Base-by-base conservation (phyloP, 2,329 filamentous ascomycete species). In the Hansfordia pulvinata region DNA sequence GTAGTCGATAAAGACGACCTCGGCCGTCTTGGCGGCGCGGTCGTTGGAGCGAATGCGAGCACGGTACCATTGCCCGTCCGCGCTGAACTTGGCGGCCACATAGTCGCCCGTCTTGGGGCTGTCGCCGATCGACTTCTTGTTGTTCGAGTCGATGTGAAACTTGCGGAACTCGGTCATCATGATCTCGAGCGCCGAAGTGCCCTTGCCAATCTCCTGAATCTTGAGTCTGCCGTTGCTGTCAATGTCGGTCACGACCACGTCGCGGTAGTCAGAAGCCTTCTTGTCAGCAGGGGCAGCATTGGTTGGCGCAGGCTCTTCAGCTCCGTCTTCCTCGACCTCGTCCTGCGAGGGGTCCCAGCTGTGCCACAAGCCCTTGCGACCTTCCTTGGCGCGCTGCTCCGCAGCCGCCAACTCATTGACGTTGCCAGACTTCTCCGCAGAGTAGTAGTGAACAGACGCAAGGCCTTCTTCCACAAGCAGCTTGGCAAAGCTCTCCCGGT, bases 401-500 rank as follows among this genome's bases (percentile, higher is more conserved):
- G 90, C 90, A 8, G 78, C 78, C 44, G 88, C 76, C 7, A 96
- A 72, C 56, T 96, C 88, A 19, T 69, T 72, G 9, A 80, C 77
- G 46, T 94, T 90, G 36, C 86, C 88, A 10, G 83, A 80, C 62
- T 93, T 93, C 58, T 98, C 88, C 1, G 90, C 90, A 14, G 88
- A 94, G 59, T 93, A 96, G 30, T 78, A 75, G 50, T 96, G 88
- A 10, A 98, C 88, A 12, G 78, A 78, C 10, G 90, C 88, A 17
- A 94, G 66, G 34, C 90, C 90, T 55, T 98, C 90, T 53, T 96
- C 90, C 2, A 98, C 74, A 2, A 98, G 69, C 3, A 83, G 54
- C 62, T 93, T 94, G 44, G 86, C 83, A 47, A 98, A 93, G 60
- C 82, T 96, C 56, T 96, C 88, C 28, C 86, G 81, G 62, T 85